A percentile compares a stretch with the other conserved stretches of the same genome.
Conservation (phyloP, 345 rosid genomes). For the Clarkia xantiana region DNA sequence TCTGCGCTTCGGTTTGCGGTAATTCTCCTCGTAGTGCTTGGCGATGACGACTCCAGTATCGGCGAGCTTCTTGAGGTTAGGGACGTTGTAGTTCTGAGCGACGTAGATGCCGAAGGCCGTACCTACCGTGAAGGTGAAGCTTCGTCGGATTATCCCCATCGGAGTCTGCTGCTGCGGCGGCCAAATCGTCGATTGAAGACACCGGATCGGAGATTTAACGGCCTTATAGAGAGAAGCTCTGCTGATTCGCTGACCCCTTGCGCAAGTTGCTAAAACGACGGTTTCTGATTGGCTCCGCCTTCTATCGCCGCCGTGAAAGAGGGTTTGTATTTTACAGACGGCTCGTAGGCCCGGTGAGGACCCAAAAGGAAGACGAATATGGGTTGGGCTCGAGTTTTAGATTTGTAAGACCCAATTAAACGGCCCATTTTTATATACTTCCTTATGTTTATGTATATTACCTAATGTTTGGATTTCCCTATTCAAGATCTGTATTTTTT, state of each 20-base stretch:
- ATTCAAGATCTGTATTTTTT: too few species aligned
- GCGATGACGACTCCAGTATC: slow-evolving; percentile 16
- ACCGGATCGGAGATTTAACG: too few species aligned
- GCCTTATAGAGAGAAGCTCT: too few species aligned
- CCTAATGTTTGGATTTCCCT: too few species aligned
- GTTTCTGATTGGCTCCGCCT: not conserved
- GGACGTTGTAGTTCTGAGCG: slow-evolving; percentile 38
- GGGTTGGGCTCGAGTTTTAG: too few species aligned
- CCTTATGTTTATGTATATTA: too few species aligned
- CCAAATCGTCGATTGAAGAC: too few species aligned
- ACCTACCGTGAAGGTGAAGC: slow-evolving; percentile 22
- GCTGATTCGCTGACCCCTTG: too few species aligned
- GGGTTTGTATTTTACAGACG: not conserved
- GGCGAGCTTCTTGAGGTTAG: slow-evolving; percentile 22
- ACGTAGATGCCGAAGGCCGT: slow-evolving; percentile 24
- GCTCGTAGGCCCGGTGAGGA: not conserved
- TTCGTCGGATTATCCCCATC: slow-evolving; percentile 24
- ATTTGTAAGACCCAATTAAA: too few species aligned
- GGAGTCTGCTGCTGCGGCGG: not conserved
- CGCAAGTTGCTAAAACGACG: too few species aligned
- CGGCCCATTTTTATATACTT: too few species aligned
- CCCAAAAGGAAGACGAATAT: not conserved
- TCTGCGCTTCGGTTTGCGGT: slow-evolving; percentile 17
- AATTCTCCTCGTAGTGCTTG: slow-evolving; percentile 25
- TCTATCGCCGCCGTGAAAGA: not conserved